phyloP scores from a whole-genome alignment of 257 asterid species.

The Solanum rostratum region DNA sequence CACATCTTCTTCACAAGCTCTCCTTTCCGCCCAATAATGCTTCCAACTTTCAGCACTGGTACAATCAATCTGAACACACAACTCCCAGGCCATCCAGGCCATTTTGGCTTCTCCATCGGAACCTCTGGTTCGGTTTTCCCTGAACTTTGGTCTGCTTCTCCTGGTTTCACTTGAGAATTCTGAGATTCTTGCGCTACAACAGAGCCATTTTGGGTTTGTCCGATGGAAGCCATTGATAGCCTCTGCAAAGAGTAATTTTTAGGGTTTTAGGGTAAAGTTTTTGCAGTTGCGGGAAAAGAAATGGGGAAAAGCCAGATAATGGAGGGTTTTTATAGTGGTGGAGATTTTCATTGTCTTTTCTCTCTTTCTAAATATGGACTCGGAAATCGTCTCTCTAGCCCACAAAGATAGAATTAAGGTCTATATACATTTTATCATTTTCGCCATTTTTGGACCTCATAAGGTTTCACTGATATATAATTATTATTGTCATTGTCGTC shows the following conservation, averaged over 20 bases:
- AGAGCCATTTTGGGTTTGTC: conserved; percentile 9
- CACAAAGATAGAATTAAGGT: not conserved
- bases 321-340: not conserved
- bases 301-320: not conserved
- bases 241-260: not conserved
- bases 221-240: conserved; percentile 10
- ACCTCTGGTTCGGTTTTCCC: not conserved
- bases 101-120: conserved; percentile 22
- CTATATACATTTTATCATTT: too few relatives aligned
- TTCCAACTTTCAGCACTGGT: conserved; percentile 73
- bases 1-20: conserved; percentile 79
- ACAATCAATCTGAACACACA: conserved; percentile 60
- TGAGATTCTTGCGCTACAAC: not conserved
- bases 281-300: not conserved
- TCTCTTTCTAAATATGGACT: not conserved
- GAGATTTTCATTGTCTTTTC: not conserved
- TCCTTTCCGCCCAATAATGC: conserved; percentile 86
- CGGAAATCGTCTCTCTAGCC: not conserved
- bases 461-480: too few relatives aligned
- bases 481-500: too few relatives aligned
- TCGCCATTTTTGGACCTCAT: too few relatives aligned
- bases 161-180: not conserved
- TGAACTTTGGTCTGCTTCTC: not conserved
- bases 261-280: not conserved
- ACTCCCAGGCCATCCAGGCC: conserved; percentile 96